Evolutionary conservation across 345 rosid genomes (phyloP).

Genomic region (Clarkia xantiana): DNA sequence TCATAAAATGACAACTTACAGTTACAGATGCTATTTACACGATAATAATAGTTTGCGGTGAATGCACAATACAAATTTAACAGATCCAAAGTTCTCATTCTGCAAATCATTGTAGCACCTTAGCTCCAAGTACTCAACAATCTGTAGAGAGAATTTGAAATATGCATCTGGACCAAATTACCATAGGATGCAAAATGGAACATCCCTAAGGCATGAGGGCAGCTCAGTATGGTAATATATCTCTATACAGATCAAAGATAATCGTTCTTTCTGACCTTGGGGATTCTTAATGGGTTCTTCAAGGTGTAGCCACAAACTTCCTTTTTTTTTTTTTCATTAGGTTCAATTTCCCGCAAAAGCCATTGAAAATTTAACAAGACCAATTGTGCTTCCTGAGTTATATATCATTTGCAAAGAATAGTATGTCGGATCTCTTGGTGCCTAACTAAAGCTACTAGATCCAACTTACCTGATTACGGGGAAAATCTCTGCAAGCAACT

Average conservation of each 20-base stretch:
- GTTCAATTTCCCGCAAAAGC: conserved; percentile 55
- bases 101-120: conserved; percentile 68
- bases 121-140: conserved; percentile 52
- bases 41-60: conserved; percentile 51
- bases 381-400: too few relatives aligned
- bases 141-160: too few relatives aligned
- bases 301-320: conserved; percentile 88
- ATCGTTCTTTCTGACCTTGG: conserved; percentile 33
- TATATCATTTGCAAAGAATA: too few relatives aligned
- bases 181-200: too few relatives aligned
- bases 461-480: conserved; percentile 54
- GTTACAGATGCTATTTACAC: conserved; percentile 79
- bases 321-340: conserved; percentile 73
- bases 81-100: conserved; percentile 54
- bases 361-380: neutral
- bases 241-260: too few relatives aligned
- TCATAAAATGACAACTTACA: too few relatives aligned
- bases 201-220: neutral
- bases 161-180: too few relatives aligned
- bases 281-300: conserved; percentile 79
- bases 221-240: neutral
- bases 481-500: conserved; percentile 64
- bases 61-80: conserved; percentile 52
- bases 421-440: too few relatives aligned
- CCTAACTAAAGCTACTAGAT: too few relatives aligned